A percentile compares a stretch with the other conserved stretches of the same genome.
phyloP scores from a whole-genome alignment of 176 grass and related monocot species.

The Carex parvula region DNA sequence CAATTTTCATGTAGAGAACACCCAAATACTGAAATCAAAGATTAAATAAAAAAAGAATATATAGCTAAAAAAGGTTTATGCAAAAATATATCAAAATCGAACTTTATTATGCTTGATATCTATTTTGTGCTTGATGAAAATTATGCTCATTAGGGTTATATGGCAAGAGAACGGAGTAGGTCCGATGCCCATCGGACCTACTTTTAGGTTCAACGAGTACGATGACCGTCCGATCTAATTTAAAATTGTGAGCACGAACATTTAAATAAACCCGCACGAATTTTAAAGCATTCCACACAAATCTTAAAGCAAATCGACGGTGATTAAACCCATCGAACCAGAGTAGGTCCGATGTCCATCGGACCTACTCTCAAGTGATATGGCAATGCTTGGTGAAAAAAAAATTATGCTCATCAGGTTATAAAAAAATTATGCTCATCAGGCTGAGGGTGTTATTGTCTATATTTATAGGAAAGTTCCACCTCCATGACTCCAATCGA shows the following conservation, averaged over 20 bases:
- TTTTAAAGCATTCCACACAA: too few species aligned
- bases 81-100: neutral
- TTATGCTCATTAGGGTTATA: neutral
- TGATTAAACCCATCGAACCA: too few species aligned
- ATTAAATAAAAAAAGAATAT: neutral
- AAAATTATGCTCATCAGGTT: too few species aligned
- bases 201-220: too few species aligned
- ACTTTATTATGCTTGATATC: neutral
- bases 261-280: too few species aligned
- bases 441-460: neutral
- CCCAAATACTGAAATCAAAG: neutral
- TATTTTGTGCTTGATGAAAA: neutral
- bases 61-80: neutral
- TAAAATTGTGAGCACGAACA: too few species aligned
- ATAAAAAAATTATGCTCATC: neutral
- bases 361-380: too few species aligned
- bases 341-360: too few species aligned
- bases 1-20: constrained; percentile 2
- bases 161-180: too few species aligned
- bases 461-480: neutral
- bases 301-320: too few species aligned
- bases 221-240: too few species aligned
- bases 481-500: neutral
- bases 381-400: neutral
- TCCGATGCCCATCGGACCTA: too few species aligned